Percentiles rank a stretch among this genome's conserved stretches.
phyloP scores from a whole-genome alignment of 2,329 filamentous ascomycete species.

The Teratosphaeria epicoccoides region DNA sequence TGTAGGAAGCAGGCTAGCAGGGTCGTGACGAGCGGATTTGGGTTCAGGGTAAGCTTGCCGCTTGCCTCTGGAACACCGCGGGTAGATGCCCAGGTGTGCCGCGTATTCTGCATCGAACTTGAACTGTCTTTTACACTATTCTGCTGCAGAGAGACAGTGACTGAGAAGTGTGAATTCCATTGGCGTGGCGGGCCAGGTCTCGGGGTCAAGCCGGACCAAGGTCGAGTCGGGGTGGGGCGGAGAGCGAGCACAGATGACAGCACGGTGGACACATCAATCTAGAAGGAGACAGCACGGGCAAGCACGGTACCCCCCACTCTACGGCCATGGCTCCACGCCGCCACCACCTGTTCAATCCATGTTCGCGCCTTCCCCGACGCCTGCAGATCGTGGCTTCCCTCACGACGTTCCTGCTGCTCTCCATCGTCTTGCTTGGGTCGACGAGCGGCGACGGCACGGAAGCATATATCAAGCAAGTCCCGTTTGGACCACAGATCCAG shows the following conservation, averaged over 20 bases:
- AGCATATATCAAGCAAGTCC: conserved; percentile 21
- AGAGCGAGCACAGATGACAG: background rate
- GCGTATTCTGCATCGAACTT: too few species aligned
- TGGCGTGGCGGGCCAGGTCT: too few species aligned
- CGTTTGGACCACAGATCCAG: conserved; percentile 28
- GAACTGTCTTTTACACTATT: too few species aligned
- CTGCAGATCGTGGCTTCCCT: conserved; percentile 36
- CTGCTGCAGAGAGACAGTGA: too few species aligned
- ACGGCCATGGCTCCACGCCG: conserved; percentile 11
- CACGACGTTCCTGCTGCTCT: conserved; percentile 29
- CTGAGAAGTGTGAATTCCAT: too few species aligned
- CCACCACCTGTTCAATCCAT: conserved; percentile 18
- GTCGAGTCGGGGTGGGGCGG: background rate
- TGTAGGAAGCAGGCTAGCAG: too few species aligned
- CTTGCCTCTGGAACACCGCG: too few species aligned
- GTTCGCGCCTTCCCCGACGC: conserved; percentile 34
- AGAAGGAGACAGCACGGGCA: background rate
- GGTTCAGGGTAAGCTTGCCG: too few species aligned
- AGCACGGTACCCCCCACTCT: background rate
- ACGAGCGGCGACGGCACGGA: conserved; percentile 19
- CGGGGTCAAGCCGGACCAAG: too few species aligned
- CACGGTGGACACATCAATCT: too few species aligned
- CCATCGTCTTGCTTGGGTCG: conserved; percentile 26
- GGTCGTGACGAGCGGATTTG: too few species aligned
- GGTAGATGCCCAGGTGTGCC: too few species aligned